These are phyloP conservation scores for Fusarium sp. DNA, from an alignment of 2,329 filamentous ascomycete species.

Conservation along the genomic window DNA sequence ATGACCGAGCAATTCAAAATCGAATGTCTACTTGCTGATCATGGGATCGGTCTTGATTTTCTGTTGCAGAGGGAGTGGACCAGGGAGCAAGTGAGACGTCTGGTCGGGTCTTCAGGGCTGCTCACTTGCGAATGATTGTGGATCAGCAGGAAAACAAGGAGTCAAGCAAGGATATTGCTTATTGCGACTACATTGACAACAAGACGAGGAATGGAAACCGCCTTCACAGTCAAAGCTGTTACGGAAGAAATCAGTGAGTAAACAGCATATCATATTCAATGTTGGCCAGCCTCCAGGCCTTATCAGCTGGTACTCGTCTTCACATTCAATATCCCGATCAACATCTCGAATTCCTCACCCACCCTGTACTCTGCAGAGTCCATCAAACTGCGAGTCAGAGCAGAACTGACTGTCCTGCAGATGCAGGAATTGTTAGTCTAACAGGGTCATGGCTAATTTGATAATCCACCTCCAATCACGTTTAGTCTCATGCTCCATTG, in stretches of 20 bases:
- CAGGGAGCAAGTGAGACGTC: conserved; percentile 14
- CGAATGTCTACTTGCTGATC: conserved; percentile 25
- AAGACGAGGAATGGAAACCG: background rate
- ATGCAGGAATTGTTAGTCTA: conserved; percentile 16
- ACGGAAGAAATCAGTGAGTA: background rate
- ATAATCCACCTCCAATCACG: conserved; percentile 24
- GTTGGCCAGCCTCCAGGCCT: background rate
- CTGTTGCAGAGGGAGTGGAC: conserved; percentile 15
- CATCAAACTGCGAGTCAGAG: conserved; percentile 30
- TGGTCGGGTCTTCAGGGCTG: conserved; percentile 4
- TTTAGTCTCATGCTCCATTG: background rate
- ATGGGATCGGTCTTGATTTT: conserved; percentile 28
- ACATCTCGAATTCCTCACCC: background rate
- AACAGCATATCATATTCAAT: background rate
- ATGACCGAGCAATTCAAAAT: conserved; percentile 11
- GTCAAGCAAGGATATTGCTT: conserved; percentile 18
- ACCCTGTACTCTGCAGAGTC: background rate
- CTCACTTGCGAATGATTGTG: conserved; percentile 28
- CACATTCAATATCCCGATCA: background rate
- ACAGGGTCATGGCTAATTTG: conserved; percentile 34
- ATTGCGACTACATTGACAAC: conserved; percentile 20
- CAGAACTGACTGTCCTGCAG: conserved; percentile 14
- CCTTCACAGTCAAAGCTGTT: background rate
- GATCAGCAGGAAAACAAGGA: conserved; percentile 17
- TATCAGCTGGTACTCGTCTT: background rate